Evolutionary conservation across 345 rosid genomes (phyloP), one percentile per base, ranked within the genome.

Genomic region (Erucastrum elatum): DNA sequence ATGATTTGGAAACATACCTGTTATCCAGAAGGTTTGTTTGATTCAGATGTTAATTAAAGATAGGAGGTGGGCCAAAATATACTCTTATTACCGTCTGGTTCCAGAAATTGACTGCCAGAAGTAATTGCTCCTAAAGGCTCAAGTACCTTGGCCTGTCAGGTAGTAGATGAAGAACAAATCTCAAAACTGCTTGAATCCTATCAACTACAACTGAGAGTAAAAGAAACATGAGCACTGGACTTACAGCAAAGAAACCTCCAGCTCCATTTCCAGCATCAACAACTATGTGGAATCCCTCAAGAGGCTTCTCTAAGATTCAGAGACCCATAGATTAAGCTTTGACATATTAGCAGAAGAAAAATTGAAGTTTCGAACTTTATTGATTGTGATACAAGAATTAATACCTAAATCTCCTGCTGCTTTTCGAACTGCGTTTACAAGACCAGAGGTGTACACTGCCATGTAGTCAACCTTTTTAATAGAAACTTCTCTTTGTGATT

Each of bases 201-300:
- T 8, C 49, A 15, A 10, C 7, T 56, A 56, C 11, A 41, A 39
- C 58, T 46, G 62, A 59, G 60, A 58, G 30, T 15, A 16, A 30
- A 30, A 58, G 25, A 8, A 69, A 62, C 13, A 0, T 0, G 5
- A 70, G 66, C 44, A 76, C n/a, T 33, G 5, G 34, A 77, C 98
- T 91, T 84, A 93, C 98, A 6, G 97, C 91, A 69, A 96, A 96
- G 86, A 91, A 96, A 21, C 98, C 99, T 80, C 98, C 98, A 35
- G 98, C 96, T 81, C 99, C 99, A 86, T 95, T 93, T 85, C 99
- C 99, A 29, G 98, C 99, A 86, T 95, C 99, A 71, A 95, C 99
- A 84, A 95, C 86, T 34, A 93, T 85, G 75, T 91, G 99, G 86
- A 95, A 95, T 64, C 98, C 99, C 78, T 90, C 97, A 85, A 95